phyloP scores from a whole-genome alignment of 805 yeast species.

The Pichia rugopelliculosa region DNA sequence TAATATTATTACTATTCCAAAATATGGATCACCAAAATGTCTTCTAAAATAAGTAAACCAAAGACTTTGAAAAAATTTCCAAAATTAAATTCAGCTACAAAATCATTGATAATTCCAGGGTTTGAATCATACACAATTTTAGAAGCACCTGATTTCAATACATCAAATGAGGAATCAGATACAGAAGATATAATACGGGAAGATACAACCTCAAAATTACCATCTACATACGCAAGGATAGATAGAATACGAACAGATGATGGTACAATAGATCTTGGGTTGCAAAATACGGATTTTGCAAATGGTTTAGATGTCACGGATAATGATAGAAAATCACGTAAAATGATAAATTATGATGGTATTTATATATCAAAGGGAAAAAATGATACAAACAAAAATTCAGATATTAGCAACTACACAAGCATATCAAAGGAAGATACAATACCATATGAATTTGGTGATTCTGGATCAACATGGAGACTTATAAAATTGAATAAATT shows the following conservation, averaged over 20 bases:
- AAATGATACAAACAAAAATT: no score
- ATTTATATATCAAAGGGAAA: not conserved
- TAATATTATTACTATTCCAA: no score
- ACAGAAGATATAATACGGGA: not conserved
- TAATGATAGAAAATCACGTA: not conserved
- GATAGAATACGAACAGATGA: conserved; percentile 4
- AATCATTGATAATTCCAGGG: not conserved
- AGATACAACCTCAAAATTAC: not conserved
- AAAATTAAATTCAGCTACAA: not conserved
- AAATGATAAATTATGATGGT: conserved; percentile 3
- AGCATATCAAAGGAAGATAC: not conserved
- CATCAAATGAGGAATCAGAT: conserved; percentile 18
- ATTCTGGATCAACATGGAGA: conserved; percentile 32
- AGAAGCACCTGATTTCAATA: conserved; percentile 21
- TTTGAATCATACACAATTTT: conserved; percentile 16
- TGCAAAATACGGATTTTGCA: not conserved
- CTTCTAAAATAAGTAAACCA: not conserved
- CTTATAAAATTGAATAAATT: conserved; percentile 29
- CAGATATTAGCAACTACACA: no score
- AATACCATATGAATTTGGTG: conserved; percentile 30
- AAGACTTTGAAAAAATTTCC: not conserved
- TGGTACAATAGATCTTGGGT: conserved; percentile 12
- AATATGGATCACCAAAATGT: not conserved
- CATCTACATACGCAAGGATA: not conserved
- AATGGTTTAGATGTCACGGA: not conserved